These are phyloP conservation scores for Halophytophthora batemanensis DNA, from an alignment of 352 stramenopile genomes.

Conservation along the genomic window DNA sequence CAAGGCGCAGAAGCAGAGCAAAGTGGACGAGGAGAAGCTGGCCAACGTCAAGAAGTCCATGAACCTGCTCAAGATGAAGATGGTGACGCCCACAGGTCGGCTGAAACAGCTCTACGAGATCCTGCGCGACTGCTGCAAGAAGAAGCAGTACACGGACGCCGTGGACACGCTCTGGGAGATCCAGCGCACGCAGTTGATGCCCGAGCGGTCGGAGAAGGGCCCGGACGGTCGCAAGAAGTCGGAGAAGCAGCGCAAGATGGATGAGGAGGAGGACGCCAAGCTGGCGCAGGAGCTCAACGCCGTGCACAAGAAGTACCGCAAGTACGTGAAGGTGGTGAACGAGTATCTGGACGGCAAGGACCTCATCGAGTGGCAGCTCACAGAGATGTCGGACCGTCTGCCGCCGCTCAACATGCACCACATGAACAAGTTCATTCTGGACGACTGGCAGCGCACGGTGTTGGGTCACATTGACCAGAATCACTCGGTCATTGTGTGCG, in stretches of 20 bases:
- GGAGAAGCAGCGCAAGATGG: constrained; percentile 71
- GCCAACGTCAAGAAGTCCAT: constrained; percentile 83
- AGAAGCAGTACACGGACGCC: constrained; percentile 83
- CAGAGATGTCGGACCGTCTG: constrained; percentile 82
- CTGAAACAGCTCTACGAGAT: constrained; percentile 88
- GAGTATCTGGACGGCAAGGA: constrained; percentile 67
- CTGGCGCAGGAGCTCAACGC: constrained; percentile 55
- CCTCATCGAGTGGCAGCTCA: constrained; percentile 86
- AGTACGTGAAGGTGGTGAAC: constrained; percentile 79
- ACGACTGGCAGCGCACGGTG: constrained; percentile 97
- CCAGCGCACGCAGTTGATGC: constrained; percentile 66
- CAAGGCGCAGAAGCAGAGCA: constrained; percentile 85
- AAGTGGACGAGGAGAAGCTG: constrained; percentile 87
- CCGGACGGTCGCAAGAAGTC: constrained; percentile 55
- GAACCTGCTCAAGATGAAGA: constrained; percentile 83
- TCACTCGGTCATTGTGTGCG: constrained; percentile 96
- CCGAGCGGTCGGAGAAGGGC: constrained; percentile 32
- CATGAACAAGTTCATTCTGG: constrained; percentile 93
- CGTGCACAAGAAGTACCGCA: constrained; percentile 87
- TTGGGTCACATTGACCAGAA: constrained; percentile 93
- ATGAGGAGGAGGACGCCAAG: constrained; percentile 76
- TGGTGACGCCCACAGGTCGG: constrained; percentile 75
- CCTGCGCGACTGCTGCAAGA: constrained; percentile 75
- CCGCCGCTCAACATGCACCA: constrained; percentile 88
- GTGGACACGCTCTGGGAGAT: constrained; percentile 88